Conservation (phyloP, 352 stramenopile species). For the Elongisporangium senticosum region DNA sequence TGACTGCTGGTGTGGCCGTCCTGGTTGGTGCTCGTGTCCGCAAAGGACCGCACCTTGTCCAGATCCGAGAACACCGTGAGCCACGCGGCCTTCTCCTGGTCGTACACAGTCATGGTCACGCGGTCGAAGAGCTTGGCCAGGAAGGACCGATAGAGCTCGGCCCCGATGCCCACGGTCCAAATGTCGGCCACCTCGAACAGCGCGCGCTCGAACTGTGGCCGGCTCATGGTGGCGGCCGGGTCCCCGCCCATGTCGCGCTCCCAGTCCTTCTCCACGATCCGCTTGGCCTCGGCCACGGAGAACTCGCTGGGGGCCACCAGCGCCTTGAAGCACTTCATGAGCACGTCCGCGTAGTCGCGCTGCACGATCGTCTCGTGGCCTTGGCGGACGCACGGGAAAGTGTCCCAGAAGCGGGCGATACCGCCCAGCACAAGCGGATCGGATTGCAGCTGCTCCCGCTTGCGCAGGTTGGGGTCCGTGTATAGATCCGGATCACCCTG, state of each 20-base stretch:
- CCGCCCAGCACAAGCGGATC: slow-evolving; percentile 37
- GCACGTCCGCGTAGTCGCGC: slow-evolving; percentile 69
- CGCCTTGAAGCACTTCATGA: slow-evolving; percentile 82
- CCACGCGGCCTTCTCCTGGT: slow-evolving; percentile 59
- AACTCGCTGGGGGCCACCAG: slow-evolving; percentile 67
- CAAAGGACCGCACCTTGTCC: slow-evolving; percentile 63
- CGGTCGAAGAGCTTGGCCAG: slow-evolving; percentile 73
- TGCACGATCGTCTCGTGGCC: slow-evolving; percentile 36
- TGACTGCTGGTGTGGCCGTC: slow-evolving; percentile 9
- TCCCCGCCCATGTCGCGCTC: slow-evolving; percentile 36
- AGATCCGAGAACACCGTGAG: slow-evolving; percentile 70
- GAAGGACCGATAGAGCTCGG: slow-evolving; percentile 57
- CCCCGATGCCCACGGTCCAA: slow-evolving; percentile 65
- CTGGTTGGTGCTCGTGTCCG: slow-evolving; percentile 20
- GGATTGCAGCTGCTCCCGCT: slow-evolving; percentile 46
- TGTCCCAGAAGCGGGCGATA: slow-evolving; percentile 69
- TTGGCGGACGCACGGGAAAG: slow-evolving; percentile 50
- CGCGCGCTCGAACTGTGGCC: slow-evolving; percentile 47
- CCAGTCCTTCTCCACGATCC: slow-evolving; percentile 81
- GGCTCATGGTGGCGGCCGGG: slow-evolving; percentile 40
- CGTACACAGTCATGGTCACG: slow-evolving; percentile 70
- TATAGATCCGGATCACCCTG: slow-evolving; percentile 68
- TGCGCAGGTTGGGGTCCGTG: slow-evolving; percentile 57
- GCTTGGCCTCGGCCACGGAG: slow-evolving; percentile 54
- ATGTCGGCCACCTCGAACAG: slow-evolving; percentile 85